Percentiles rank a stretch among this genome's conserved stretches.
phyloP scores from a whole-genome alignment of 148 eudicot genomes.

The Arctostaphylos glauca region DNA sequence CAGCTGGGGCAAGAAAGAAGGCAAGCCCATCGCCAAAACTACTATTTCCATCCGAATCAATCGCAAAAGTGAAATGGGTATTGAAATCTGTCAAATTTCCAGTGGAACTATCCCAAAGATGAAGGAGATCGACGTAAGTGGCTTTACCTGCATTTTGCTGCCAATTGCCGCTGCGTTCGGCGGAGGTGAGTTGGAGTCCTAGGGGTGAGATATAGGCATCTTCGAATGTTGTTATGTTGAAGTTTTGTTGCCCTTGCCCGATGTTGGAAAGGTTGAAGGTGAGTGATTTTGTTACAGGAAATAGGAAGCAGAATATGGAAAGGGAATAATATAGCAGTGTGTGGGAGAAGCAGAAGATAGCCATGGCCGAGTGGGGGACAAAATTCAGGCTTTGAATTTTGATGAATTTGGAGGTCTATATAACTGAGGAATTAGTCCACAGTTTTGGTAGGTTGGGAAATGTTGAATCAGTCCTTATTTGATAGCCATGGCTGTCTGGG shows the following conservation, averaged over 20 bases:
- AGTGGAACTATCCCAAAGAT: slow-evolving; percentile 19
- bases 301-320: not conserved
- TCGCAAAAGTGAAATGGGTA: slow-evolving; percentile 18
- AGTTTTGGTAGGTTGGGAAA: too few relatives aligned
- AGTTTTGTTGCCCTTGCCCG: not conserved
- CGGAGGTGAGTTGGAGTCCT: slow-evolving; percentile 22
- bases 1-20: not conserved
- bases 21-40: slow-evolving; percentile 11
- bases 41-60: not conserved
- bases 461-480: too few relatives aligned
- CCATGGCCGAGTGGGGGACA: not conserved
- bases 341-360: not conserved
- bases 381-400: too few relatives aligned
- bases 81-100: not conserved
- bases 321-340: not conserved
- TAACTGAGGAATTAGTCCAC: too few relatives aligned
- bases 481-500: too few relatives aligned
- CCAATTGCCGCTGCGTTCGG: not conserved
- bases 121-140: slow-evolving; percentile 7
- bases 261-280: not conserved
- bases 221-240: not conserved
- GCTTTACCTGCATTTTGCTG: slow-evolving; percentile 4
- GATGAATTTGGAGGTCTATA: too few relatives aligned
- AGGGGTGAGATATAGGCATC: slow-evolving; percentile 1
- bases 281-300: not conserved